Conservation (phyloP, 345 rosid genomes). For the Carallia brachiata region DNA sequence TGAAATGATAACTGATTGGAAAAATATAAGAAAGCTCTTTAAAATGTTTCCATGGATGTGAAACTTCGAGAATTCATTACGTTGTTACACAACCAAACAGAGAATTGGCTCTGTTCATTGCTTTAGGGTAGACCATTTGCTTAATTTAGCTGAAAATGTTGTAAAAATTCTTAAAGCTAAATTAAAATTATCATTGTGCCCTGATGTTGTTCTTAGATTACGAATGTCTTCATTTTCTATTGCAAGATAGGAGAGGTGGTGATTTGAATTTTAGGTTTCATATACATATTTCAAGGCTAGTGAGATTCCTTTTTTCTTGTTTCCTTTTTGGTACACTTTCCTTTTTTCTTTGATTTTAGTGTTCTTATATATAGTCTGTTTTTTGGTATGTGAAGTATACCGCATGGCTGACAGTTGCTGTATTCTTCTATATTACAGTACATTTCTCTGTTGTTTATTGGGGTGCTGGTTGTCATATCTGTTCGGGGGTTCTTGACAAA, state of each 20-base stretch:
- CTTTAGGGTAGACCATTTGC: background rate
- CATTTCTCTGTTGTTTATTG: conserved; percentile 86
- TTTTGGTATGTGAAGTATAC: background rate
- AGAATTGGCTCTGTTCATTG: background rate
- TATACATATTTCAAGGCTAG: background rate
- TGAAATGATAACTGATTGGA: too few relatives aligned
- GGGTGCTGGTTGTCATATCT: conserved; percentile 84
- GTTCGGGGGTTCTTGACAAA: conserved; percentile 90
- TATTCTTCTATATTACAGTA: conserved; percentile 54
- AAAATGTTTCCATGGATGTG: too few relatives aligned
- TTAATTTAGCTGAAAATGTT: background rate
- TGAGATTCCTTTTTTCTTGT: background rate
- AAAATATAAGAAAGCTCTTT: too few relatives aligned
- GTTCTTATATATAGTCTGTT: background rate
- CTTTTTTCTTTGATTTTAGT: background rate
- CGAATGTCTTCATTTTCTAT: background rate
- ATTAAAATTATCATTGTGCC: background rate
- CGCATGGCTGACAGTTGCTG: conserved; percentile 8
- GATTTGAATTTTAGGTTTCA: background rate
- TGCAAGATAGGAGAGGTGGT: background rate
- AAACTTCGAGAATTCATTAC: too few relatives aligned
- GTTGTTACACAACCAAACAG: too few relatives aligned
- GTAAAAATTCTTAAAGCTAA: background rate
- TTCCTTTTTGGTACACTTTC: too few relatives aligned
- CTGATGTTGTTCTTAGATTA: too few relatives aligned